phyloP scores from a whole-genome alignment of 2,329 filamentous ascomycete species.

The Aaosphaeria pasadenensis region DNA sequence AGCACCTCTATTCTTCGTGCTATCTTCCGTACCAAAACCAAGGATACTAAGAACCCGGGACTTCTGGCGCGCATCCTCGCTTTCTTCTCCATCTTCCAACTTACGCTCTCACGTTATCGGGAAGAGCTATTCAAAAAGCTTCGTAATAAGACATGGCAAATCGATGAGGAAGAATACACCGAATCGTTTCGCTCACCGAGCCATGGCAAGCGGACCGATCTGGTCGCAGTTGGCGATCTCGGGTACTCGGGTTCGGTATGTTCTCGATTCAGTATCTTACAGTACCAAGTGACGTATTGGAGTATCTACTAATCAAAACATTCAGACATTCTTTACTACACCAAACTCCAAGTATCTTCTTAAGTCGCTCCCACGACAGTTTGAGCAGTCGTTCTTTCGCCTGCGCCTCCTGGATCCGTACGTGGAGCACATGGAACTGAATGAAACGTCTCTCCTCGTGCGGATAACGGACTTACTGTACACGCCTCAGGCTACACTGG shows the following conservation, averaged over 20 bases:
- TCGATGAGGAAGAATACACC: constrained; percentile 54
- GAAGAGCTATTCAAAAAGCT: constrained; percentile 51
- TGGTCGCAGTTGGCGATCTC: constrained; percentile 64
- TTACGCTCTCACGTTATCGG: constrained; percentile 48
- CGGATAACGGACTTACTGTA: constrained; percentile 70
- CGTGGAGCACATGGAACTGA: constrained; percentile 58
- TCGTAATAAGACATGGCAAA: constrained; percentile 51
- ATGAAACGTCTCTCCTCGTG: constrained; percentile 62
- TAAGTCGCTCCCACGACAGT: constrained; percentile 67
- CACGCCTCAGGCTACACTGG: constrained; percentile 55
- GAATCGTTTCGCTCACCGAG: constrained; percentile 50
- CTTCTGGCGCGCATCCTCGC: constrained; percentile 47
- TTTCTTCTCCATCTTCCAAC: constrained; percentile 55
- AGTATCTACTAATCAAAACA: constrained; percentile 5
- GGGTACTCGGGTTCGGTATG: constrained; percentile 68
- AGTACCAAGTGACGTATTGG: too few relatives aligned
- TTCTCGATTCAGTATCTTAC: not conserved
- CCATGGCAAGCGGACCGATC: constrained; percentile 36
- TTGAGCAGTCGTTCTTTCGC: constrained; percentile 69
- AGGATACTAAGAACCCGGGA: constrained; percentile 15
- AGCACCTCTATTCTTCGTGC: constrained; percentile 36
- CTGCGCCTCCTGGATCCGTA: constrained; percentile 65
- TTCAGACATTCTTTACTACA: constrained; percentile 67
- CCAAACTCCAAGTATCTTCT: constrained; percentile 64
- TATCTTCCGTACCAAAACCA: constrained; percentile 25